Conservation (phyloP, 495 filamentous ascomycete species). For the Penicillium antarcticum region DNA sequence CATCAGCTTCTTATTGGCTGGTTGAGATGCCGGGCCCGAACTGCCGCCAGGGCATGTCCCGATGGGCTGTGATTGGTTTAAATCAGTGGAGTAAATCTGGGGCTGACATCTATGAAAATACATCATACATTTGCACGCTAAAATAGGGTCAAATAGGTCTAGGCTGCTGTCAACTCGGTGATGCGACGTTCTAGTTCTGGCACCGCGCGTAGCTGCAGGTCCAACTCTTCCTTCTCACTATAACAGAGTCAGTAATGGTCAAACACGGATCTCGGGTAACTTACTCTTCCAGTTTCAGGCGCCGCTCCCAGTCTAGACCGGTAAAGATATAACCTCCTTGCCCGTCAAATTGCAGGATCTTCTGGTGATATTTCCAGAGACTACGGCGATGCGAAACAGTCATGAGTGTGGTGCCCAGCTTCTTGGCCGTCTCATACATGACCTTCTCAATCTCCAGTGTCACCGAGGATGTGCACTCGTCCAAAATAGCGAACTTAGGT, state of each 20-base stretch:
- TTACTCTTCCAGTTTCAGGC: constrained; percentile 83
- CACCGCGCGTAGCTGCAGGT: constrained; percentile 75
- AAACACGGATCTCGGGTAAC: constrained; percentile 21
- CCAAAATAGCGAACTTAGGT: constrained; percentile 85
- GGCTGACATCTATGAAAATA: neutral
- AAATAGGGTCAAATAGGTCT: constrained; percentile 1
- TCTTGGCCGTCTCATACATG: constrained; percentile 97
- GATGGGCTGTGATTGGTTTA: neutral
- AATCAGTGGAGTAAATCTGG: neutral
- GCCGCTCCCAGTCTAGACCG: constrained; percentile 80
- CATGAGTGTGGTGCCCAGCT: constrained; percentile 88
- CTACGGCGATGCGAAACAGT: constrained; percentile 89
- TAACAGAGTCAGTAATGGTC: constrained; percentile 6
- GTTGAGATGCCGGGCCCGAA: neutral
- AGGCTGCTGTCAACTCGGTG: constrained; percentile 57
- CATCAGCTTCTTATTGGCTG: neutral
- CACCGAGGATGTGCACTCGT: constrained; percentile 92
- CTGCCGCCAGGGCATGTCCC: neutral
- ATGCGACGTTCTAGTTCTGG: constrained; percentile 86
- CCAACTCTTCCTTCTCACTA: constrained; percentile 91
- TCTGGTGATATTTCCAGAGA: constrained; percentile 93
- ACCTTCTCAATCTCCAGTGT: constrained; percentile 90
- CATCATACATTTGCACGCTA: constrained; percentile 8
- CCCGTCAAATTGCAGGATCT: constrained; percentile 94
- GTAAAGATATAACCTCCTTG: constrained; percentile 91